Conservation (phyloP, 1,284 basidiomycete genomes). For the Austroboletus niveus region DNA sequence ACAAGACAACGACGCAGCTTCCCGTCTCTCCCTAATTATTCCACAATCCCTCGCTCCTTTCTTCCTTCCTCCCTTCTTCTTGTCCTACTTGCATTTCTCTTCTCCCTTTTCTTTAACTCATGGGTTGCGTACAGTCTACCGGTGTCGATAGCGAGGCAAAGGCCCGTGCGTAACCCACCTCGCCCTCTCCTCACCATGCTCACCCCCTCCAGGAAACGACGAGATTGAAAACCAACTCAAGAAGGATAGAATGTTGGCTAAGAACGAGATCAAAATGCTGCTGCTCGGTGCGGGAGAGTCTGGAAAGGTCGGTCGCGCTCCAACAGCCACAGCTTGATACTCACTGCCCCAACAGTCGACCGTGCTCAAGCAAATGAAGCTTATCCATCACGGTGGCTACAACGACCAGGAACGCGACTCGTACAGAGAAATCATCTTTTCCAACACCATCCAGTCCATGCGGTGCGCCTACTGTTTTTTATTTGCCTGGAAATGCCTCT, state of each 20-base stretch:
- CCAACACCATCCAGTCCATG: conserved; percentile 96
- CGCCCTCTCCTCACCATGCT: neutral
- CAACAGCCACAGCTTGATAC: neutral
- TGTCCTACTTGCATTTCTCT: neutral
- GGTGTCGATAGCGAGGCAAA: conserved; percentile 76
- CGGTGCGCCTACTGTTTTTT: conserved; percentile 47
- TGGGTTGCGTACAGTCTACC: conserved; percentile 77
- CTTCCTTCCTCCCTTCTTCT: conserved; percentile 13
- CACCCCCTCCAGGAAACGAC: conserved; percentile 67
- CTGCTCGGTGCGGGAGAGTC: conserved; percentile 92
- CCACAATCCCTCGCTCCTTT: conserved; percentile 22
- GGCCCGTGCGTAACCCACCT: conserved; percentile 59
- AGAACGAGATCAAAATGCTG: conserved; percentile 95
- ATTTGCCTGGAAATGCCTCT: too few species aligned
- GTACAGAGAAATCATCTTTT: conserved; percentile 97
- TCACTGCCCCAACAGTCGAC: conserved; percentile 59
- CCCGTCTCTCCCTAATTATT: conserved; percentile 28
- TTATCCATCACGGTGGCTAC: conserved; percentile 92
- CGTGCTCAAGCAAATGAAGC: conserved; percentile 95
- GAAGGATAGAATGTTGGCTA: conserved; percentile 86
- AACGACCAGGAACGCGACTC: conserved; percentile 89
- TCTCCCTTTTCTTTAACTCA: conserved; percentile 28
- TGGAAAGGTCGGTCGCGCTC: conserved; percentile 61
- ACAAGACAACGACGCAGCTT: neutral
- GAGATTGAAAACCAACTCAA: conserved; percentile 97